Percentiles rank a stretch among this genome's conserved stretches.
phyloP scores from a whole-genome alignment of 371 early-diverging fungal genomes.

The Rhizopus stolonifer region DNA sequence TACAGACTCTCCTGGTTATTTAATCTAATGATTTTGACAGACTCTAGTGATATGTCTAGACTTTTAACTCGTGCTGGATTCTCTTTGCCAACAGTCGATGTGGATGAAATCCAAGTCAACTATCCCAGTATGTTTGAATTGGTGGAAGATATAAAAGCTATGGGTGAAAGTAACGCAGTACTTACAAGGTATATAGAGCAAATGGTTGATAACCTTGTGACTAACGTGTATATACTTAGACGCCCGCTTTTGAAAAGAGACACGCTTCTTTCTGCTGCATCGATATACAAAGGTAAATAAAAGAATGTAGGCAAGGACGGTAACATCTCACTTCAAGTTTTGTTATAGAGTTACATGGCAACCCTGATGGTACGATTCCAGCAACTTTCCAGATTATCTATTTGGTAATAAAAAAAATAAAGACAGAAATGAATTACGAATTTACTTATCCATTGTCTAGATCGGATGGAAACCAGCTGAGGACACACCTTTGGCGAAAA shows the following conservation, averaged over 20 bases:
- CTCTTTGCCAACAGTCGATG: constrained; percentile 89
- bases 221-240: constrained; percentile 28
- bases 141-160: constrained; percentile 84
- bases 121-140: constrained; percentile 93
- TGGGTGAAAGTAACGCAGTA: constrained; percentile 96
- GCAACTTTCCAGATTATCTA: constrained; percentile 93
- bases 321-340: not conserved
- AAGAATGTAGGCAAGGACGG: not conserved
- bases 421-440: not conserved
- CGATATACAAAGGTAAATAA: constrained; percentile 81
- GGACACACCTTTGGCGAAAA: constrained; percentile 70
- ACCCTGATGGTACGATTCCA: constrained; percentile 87
- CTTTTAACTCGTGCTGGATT: constrained; percentile 86
- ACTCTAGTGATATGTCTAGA: constrained; percentile 79
- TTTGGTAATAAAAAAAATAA: constrained; percentile 51
- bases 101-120: constrained; percentile 89
- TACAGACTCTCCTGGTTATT: not conserved
- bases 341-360: constrained; percentile 78
- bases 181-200: constrained; percentile 56
- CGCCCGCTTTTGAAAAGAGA: constrained; percentile 73
- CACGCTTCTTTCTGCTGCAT: constrained; percentile 80
- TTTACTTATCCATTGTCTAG: constrained; percentile 31
- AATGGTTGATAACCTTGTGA: not conserved
- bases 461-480: constrained; percentile 88
- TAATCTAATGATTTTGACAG: constrained; percentile 28